Conservation (phyloP, 179 eudicot genomes). For the Silene vulgaris region DNA sequence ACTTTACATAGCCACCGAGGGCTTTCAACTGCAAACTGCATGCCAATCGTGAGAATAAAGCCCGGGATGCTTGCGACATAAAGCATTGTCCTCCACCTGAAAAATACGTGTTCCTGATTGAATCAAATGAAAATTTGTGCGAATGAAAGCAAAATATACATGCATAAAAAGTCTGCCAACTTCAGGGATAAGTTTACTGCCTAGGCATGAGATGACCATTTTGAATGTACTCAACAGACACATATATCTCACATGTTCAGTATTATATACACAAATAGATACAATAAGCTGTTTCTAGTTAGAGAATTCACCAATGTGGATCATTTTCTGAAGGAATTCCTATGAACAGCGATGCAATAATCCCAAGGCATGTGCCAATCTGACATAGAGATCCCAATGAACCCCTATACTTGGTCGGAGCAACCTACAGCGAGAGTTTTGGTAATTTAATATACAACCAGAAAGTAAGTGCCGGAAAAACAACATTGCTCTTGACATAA, state of each 20-base stretch:
- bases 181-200: too few species aligned
- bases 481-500: not conserved
- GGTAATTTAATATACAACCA: not conserved
- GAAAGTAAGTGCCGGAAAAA: too few species aligned
- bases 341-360: constrained; percentile 59
- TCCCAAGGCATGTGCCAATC: constrained; percentile 83
- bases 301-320: constrained; percentile 63
- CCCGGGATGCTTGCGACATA: constrained; percentile 72
- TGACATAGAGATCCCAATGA: constrained; percentile 73
- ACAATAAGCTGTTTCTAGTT: not conserved
- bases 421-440: constrained; percentile 39
- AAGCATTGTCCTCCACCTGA: constrained; percentile 81
- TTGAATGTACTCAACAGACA: too few species aligned
- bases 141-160: not conserved
- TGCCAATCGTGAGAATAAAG: constrained; percentile 52
- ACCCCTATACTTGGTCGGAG: constrained; percentile 81
- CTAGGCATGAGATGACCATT: too few species aligned
- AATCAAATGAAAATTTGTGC: not conserved
- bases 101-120: constrained; percentile 7
- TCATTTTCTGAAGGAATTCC: constrained; percentile 63
- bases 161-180: not conserved
- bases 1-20: constrained; percentile 90
- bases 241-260: not conserved
- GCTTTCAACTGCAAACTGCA: constrained; percentile 84
- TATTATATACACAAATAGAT: not conserved